Conservation (phyloP, 73 alveolate genomes). For the Durusdinium trenchii region DNA sequence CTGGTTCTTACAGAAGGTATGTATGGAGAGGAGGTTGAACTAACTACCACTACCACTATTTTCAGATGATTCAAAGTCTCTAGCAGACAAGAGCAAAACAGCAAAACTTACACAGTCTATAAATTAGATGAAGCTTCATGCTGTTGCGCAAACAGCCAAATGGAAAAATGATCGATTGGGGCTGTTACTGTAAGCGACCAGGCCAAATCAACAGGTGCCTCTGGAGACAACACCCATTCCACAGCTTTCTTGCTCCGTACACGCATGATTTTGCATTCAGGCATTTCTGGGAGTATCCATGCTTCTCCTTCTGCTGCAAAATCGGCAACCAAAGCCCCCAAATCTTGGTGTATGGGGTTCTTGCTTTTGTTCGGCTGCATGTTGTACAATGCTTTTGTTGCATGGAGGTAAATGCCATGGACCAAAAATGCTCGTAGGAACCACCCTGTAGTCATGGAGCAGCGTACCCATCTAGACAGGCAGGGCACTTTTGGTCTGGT, state of each 20-base stretch:
- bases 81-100: too few relatives aligned
- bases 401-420: neutral
- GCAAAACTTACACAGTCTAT: too few relatives aligned
- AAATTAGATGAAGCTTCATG: neutral
- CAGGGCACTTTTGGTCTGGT: neutral
- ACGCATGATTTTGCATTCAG: neutral
- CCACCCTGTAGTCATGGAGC: neutral
- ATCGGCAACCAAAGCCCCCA: neutral
- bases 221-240: neutral
- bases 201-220: neutral
- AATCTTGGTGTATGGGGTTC: neutral
- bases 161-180: neutral
- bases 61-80: too few relatives aligned
- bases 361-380: neutral
- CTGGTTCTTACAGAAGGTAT: neutral
- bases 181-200: neutral
- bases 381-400: neutral
- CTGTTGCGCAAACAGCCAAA: neutral
- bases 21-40: too few relatives aligned
- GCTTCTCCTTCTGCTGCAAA: neutral
- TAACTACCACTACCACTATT: too few relatives aligned
- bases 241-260: neutral
- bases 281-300: neutral
- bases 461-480: neutral
- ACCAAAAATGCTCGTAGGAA: neutral